Base-by-base conservation (phyloP, 352 stramenopile species). In the Plasmopara halstedii region DNA sequence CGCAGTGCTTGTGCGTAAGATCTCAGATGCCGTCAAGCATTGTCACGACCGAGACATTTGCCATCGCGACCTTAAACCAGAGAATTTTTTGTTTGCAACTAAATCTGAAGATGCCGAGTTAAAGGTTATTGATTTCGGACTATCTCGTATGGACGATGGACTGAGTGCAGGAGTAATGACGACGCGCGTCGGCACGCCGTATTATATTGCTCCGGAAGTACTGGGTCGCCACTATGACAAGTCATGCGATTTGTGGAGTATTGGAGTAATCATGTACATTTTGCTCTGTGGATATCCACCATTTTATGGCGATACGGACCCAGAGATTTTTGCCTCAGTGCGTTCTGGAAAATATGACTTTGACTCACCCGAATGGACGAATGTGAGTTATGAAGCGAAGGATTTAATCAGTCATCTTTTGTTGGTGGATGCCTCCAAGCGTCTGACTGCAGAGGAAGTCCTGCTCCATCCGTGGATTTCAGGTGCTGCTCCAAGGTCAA, bases 91-190 rank as follows among this genome's bases (percentile, higher is more conserved):
- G 22, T 98, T 98, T 42, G 85, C 85, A 38, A 93, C 88, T 13
- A 61, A 81, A 21, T 85, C 85, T 11, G 86, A 96, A 39, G 77
- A 96, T 46, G 73, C 85, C 2, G 79, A 95, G 58, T 74, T 99
- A 27, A 99, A 99, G 70, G 95, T 99, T 58, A 99, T 99, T 61
- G 95, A 99, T 72, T 99, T 99, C 74, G 95, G 95, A 10, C 77
- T 99, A 13, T 95, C 84, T 22, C 81, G 83, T 25, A 96, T 96
- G 69, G 83, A 97, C 50, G 85, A 95, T 20, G 80, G 74, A 0
- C 66, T 88, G 15, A 79, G 60, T 29, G 76, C 79, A 19, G 77
- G 77, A 15, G 78, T 88, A 46, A 96, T 97, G 71, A 96, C 96
- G 26, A 98, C 97, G 38, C 90, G 94, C 11, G 95, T 98, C 8